phyloP scores from a whole-genome alignment of 805 yeast species.

The Suhomyces prunicola region DNA sequence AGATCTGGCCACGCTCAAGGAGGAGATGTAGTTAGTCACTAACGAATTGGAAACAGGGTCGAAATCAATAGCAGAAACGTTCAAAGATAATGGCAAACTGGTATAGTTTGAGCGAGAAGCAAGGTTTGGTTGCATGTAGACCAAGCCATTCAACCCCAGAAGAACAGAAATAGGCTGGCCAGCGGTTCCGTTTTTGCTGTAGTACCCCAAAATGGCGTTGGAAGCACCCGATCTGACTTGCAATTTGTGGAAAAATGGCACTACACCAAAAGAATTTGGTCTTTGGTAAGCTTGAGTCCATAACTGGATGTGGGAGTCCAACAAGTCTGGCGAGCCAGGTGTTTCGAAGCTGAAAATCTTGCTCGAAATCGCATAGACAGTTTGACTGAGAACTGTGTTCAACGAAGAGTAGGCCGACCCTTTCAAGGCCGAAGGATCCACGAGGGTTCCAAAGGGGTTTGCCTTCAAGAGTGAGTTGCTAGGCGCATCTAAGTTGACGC shows the following conservation, averaged over 20 bases:
- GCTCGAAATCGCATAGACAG: constrained; percentile 49
- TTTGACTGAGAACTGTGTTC: constrained; percentile 50
- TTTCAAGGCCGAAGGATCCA: constrained; percentile 51
- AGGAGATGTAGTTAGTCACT: constrained; percentile 60
- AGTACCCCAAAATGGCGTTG: constrained; percentile 71
- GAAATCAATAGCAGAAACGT: constrained; percentile 75
- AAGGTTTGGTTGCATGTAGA: constrained; percentile 64
- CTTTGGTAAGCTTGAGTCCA: constrained; percentile 57
- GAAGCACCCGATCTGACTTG: constrained; percentile 87
- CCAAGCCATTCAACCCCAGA: constrained; percentile 65
- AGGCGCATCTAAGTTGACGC: background rate
- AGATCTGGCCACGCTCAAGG: constrained; percentile 58
- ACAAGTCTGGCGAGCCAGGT: constrained; percentile 54
- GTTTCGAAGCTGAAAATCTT: constrained; percentile 70
- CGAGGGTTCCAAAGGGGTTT: constrained; percentile 58
- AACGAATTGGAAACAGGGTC: constrained; percentile 51
- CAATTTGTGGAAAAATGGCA: constrained; percentile 58
- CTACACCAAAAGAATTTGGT: constrained; percentile 49
- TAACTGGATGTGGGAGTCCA: constrained; percentile 55
- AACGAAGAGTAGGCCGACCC: constrained; percentile 55
- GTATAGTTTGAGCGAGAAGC: constrained; percentile 15
- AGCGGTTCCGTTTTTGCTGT: constrained; percentile 30
- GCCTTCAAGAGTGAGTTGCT: constrained; percentile 1
- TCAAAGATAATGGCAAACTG: constrained; percentile 59
- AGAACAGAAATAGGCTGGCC: constrained; percentile 46